Percentiles rank a stretch among this genome's conserved stretches.
These are phyloP conservation scores for Xerocomus spinulosus DNA, from an alignment of 768 basidiomycete species.

Conservation along the genomic window DNA sequence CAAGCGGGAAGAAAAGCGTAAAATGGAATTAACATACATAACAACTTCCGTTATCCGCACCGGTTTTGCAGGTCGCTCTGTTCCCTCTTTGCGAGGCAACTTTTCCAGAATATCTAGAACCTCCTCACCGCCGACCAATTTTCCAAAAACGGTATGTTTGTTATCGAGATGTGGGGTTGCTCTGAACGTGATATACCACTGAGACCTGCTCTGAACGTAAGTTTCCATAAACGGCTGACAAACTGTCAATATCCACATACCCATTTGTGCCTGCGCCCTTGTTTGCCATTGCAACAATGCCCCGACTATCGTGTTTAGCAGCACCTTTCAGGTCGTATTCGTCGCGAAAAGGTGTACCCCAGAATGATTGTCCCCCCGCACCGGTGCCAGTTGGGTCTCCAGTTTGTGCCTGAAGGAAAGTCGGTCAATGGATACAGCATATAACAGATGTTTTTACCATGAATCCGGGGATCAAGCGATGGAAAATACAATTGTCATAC, in stretches of 20 bases:
- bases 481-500: conserved; percentile 87
- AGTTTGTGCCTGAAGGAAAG: conserved; percentile 75
- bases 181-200: conserved; percentile 91
- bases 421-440: not conserved
- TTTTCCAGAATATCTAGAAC: conserved; percentile 81
- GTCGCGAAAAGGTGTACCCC: conserved; percentile 96
- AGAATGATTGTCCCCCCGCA: conserved; percentile 84
- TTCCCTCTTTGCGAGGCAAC: conserved; percentile 74
- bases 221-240: not conserved
- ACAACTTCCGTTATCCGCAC: conserved; percentile 82
- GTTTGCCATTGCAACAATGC: conserved; percentile 93
- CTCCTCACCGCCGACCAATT: conserved; percentile 93
- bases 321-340: conserved; percentile 88
- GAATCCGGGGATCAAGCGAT: conserved; percentile 89
- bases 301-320: conserved; percentile 80
- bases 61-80: conserved; percentile 81
- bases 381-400: conserved; percentile 98
- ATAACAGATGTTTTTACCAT: conserved; percentile 55
- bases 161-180: conserved; percentile 81
- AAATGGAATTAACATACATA: conserved; percentile 54
- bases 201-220: conserved; percentile 52
- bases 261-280: conserved; percentile 89
- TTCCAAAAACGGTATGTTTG: conserved; percentile 96
- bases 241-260: conserved; percentile 33
- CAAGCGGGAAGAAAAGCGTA: not conserved